Conservation (phyloP, 345 rosid genomes). For the Salix purpurea region DNA sequence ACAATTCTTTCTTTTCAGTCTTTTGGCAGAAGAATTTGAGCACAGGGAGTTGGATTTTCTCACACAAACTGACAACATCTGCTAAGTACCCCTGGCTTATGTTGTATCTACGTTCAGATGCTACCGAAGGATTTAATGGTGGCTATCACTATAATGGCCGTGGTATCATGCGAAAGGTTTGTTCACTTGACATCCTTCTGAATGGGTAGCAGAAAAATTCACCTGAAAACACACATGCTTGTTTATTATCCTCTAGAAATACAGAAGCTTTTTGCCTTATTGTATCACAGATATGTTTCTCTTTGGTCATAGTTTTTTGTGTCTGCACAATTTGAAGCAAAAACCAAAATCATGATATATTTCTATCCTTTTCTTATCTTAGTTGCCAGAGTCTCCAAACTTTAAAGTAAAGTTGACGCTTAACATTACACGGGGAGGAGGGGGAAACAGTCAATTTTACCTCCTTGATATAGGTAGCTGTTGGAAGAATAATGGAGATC, state of each 20-base stretch:
- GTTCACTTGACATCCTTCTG: constrained; percentile 1
- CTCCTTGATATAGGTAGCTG: constrained; percentile 30
- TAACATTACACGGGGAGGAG: constrained; percentile 19
- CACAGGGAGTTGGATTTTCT: constrained; percentile 25
- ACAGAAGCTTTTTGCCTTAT: too few species aligned
- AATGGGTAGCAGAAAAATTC: background rate
- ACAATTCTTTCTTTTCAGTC: constrained; percentile 17
- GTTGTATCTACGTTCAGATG: constrained; percentile 27
- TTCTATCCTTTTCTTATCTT: background rate
- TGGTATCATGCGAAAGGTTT: constrained; percentile 27
- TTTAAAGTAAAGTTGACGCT: constrained; percentile 22
- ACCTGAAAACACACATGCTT: background rate
- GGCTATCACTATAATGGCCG: constrained; percentile 26
- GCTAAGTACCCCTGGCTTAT: constrained; percentile 25
- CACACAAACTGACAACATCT: constrained; percentile 18
- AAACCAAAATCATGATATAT: background rate
- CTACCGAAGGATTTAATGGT: constrained; percentile 22
- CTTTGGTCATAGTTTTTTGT: background rate
- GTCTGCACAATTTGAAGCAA: background rate
- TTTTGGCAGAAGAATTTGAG: constrained; percentile 20
- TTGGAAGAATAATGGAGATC: constrained; percentile 29
- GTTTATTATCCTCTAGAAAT: background rate
- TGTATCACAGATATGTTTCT: background rate
- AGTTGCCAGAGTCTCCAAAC: constrained; percentile 31
- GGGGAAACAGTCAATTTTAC: constrained; percentile 24